A percentile compares a stretch with the other conserved stretches of the same genome.
Evolutionary conservation across 345 rosid genomes (phyloP).

Genomic region (Melaleuca quinquenervia): DNA sequence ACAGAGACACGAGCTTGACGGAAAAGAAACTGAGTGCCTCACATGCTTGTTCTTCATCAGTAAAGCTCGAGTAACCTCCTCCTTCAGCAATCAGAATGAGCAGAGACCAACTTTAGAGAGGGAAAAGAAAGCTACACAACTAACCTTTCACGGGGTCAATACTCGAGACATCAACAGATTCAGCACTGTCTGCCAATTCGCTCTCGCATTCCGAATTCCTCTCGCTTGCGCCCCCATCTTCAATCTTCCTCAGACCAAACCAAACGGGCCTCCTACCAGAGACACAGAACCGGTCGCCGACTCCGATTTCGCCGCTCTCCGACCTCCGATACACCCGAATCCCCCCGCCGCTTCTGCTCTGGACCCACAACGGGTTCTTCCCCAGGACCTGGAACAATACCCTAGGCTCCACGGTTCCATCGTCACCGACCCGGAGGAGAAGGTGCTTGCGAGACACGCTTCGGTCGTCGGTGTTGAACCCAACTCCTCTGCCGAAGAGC

Average conservation of each 20-base stretch:
- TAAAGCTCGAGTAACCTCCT: not conserved
- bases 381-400: slow-evolving; percentile 55
- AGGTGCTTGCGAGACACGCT: slow-evolving; percentile 65
- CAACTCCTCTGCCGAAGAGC: slow-evolving; percentile 52
- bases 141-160: slow-evolving; percentile 64
- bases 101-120: not conserved
- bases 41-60: not conserved
- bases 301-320: slow-evolving; percentile 35
- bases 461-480: slow-evolving; percentile 32
- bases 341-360: slow-evolving; percentile 12
- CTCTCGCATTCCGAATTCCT: slow-evolving; percentile 12
- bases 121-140: not conserved
- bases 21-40: not conserved
- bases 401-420: slow-evolving; percentile 10
- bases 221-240: not conserved
- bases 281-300: slow-evolving; percentile 51
- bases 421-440: slow-evolving; percentile 9
- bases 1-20: not conserved
- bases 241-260: slow-evolving; percentile 28
- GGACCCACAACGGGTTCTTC: slow-evolving; percentile 62
- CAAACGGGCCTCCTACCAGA: slow-evolving; percentile 44
- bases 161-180: slow-evolving; percentile 13
- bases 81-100: not conserved
- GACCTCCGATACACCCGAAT: slow-evolving; percentile 29
- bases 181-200: slow-evolving; percentile 5